Conservation (phyloP, 1,284 basidiomycete species). For the Termitomyces sp. region DNA sequence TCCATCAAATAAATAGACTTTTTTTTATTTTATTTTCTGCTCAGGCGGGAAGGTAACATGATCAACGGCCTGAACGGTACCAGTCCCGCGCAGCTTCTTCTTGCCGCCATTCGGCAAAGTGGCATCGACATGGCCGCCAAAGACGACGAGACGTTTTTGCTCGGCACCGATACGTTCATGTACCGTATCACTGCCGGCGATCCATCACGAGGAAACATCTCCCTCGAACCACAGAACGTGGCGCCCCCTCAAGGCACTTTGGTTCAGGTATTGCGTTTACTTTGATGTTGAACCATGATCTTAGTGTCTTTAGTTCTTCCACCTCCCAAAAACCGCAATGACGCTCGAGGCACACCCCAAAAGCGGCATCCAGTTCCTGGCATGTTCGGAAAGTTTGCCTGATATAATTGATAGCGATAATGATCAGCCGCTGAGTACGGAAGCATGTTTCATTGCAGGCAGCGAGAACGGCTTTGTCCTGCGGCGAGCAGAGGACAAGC, state of each 20-base stretch:
- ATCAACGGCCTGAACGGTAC: slow-evolving; percentile 55
- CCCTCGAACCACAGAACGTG: slow-evolving; percentile 54
- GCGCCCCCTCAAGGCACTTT: slow-evolving; percentile 52
- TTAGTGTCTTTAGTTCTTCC: slow-evolving; percentile 16
- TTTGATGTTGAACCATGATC: background rate
- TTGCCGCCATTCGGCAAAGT: slow-evolving; percentile 49
- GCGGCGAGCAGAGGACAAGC: slow-evolving; percentile 9
- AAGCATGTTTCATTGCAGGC: slow-evolving; percentile 42
- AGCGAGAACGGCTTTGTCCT: slow-evolving; percentile 54
- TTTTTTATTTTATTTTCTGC: background rate
- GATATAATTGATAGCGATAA: slow-evolving; percentile 3
- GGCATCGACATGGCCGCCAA: slow-evolving; percentile 39
- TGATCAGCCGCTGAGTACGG: background rate
- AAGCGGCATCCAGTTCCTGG: slow-evolving; percentile 10
- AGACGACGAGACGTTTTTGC: slow-evolving; percentile 66
- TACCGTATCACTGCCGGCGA: slow-evolving; percentile 73
- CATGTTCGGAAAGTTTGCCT: slow-evolving; percentile 8
- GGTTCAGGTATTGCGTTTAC: slow-evolving; percentile 51
- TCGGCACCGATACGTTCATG: slow-evolving; percentile 44
- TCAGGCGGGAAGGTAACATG: slow-evolving; percentile 76
- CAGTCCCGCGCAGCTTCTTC: slow-evolving; percentile 71
- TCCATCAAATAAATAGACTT: background rate
- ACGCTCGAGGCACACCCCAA: background rate
- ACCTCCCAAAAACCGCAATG: slow-evolving; percentile 19
- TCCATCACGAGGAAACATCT: slow-evolving; percentile 71